Base-by-base conservation (phyloP, 805 yeast genomes). In the Maudiozyma serrabonitensis region DNA sequence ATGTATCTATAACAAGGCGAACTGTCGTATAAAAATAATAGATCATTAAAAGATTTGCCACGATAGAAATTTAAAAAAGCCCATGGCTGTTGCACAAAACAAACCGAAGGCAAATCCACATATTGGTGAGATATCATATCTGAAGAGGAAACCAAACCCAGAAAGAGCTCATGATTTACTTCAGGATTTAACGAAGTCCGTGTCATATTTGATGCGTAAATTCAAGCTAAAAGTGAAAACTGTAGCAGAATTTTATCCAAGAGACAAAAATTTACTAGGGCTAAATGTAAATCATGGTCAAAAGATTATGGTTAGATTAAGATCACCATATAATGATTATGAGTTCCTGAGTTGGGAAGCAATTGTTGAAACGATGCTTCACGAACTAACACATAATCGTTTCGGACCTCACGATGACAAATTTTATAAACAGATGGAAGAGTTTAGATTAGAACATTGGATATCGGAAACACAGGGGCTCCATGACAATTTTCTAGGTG, bases 171-270 rank as follows among this genome's bases (percentile, higher is more conserved):
- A 47, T 15, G 45, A 40, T 6, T 16, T 53, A n/a, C 42, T 53
- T 6, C 39, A 49, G 53, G 80, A 82, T 43, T 73, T 87, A 15
- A 90, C 91, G 2, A 74, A 72, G 25, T 66, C 74, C 32, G 93
- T 85, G 13, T 81, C 90, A 2, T 96, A 95, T 2, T 67, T 91
- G 47, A 86, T 91, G 81, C 76, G 79, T 51, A 77, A 78, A 41
- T 74, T 80, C 52, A 74, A 76, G 4, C 78, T 86, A 61, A 78
- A 75, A 47, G 91, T 90, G 2, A 81, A 80, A 0, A 68, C 75
- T 0, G 63, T 91, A 15, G 78, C 84, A 54, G 98, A 91, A 64
- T 86, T 91, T 77, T 84, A 71, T 53, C 98, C 98, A 2, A 81
- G 76, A 53, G 73, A 78, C 58, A 70, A 75, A 2, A 66, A 73